Evolutionary conservation across 208 protist genomes (phyloP), one percentile per base, ranked within the genome.

Genomic region (Leishmania guyanensis): DNA sequence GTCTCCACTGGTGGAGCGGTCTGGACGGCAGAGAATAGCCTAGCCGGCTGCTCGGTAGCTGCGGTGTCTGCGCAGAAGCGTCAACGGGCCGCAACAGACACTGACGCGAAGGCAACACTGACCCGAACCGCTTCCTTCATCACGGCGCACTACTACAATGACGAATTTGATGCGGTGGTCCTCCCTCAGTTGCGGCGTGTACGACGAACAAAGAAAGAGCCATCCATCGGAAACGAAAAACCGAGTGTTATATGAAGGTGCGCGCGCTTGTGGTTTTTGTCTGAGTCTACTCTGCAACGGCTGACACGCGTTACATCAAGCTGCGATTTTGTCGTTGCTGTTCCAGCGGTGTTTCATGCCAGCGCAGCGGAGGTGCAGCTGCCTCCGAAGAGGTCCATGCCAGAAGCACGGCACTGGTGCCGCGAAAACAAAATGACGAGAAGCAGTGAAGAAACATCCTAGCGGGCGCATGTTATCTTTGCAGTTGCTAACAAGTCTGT

Each of bases 151-250:
- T 95, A 87, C 84, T 94, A 88, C 65, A 85, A 93, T 69, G 87
- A 94, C 58, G 92, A 93, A 39, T 95, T 85, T 70, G 92, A 94
- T 62, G 90, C 85, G 29, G 89, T 95, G 36, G 66, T 82, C 39
- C 86, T 95, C 26, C 87, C 78, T 0, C 58, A 74, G 10, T 73
- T 68, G 71, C 71, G 71, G 14, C 71, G 50, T 12, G 14, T 26
- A 16, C 82, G 72, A 16, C 5, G 6, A 9, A 17, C 4, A 3
- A 64, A 62, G 36, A 66, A 22, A 50, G 12, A 51, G 48, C n/a
- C 17, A 16, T 76, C 46, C 54, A 33, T n/a, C 26, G 48, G 14
- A 5, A 8, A 14, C n/a, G 0, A 6, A 43, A 26, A 43, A 20
- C 20, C 0, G 29, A n/a, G 22, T 62, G 2, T 8, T 62, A 10